Percentiles rank a stretch among this genome's conserved stretches.
Evolutionary conservation across 345 rosid species (phyloP).

Genomic region (Aquilaria sinensis): DNA sequence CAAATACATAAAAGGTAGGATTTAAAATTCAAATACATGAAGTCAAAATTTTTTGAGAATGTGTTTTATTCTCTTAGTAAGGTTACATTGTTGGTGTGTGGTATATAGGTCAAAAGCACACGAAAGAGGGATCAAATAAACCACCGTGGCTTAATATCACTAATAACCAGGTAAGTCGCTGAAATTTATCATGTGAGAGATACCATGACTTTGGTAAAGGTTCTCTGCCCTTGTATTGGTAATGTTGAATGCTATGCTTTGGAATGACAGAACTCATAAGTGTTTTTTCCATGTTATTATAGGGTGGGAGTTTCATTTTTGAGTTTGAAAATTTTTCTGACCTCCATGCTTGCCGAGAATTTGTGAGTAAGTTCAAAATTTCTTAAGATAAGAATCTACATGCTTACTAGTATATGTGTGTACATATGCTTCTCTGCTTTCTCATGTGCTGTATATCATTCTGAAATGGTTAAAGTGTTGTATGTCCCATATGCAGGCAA

Average conservation of each 20-base stretch:
- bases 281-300: conserved; percentile 16
- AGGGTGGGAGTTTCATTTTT: conserved; percentile 76
- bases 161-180: conserved; percentile 46
- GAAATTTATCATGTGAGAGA: conserved; percentile 1
- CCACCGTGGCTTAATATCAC: conserved; percentile 89
- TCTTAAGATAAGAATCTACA: background rate
- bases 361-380: conserved; percentile 55
- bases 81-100: conserved; percentile 5
- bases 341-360: conserved; percentile 70
- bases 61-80: background rate
- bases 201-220: background rate
- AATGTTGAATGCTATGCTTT: background rate
- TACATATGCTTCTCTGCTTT: background rate
- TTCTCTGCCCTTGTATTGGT: background rate
- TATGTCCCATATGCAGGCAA: conserved; percentile 42
- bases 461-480: conserved; percentile 1
- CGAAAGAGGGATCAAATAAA: conserved; percentile 77
- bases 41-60: too few relatives aligned
- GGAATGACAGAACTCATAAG: background rate
- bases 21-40: background rate
- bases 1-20: conserved; percentile 54
- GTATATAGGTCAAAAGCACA: conserved; percentile 57
- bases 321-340: conserved; percentile 78
- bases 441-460: background rate
- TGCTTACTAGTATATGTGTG: background rate